Evolutionary conservation across 257 asterid species (phyloP), one percentile per base, ranked within the genome.

Genomic region (Fraxinus anomala): DNA sequence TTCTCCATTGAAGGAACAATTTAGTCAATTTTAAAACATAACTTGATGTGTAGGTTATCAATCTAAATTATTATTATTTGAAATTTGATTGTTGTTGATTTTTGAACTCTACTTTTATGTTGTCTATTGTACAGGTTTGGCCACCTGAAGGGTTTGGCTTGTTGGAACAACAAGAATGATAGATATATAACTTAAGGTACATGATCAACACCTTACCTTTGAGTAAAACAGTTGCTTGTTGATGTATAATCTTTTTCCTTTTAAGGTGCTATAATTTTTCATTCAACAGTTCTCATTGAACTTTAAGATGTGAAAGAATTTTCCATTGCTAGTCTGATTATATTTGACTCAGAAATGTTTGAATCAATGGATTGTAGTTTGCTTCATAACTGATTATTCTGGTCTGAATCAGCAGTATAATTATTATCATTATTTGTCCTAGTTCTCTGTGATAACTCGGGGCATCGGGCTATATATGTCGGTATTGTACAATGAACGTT

Each of bases 61-160:
- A 3, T 63, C 34, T 63, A 63, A 61, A 61, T 8, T n/a, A 12
- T n/a, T 74, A 31, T 59, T 61, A 21, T 19, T 77, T 10, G n/a
- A 30, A 24, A 44, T 34, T 33, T 34, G 16, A 2, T 68, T 24
- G 54, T 34, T 3, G 59, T 56, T 72, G 36, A 61, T 30, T 12
- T 68, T n/a, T 54, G 66, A 40, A 65, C 33, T 68, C 6, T 68
- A 17, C 82, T 76, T 33, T 31, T 24, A 19, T 75, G 44, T 70
- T 26, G 24, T 70, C 61, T 51, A 36, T 31, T 51, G 14, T 82
- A 63, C 89, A 93, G 96, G 98, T 93, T 44, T 95, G 99, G 99
- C 99, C 99, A 44, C 98, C 97, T 23, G 77, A 81, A 54, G 97
- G 89, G 70, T 90, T 95, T 83, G 97, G 98, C 31, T 82, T 86